Base-by-base conservation (phyloP, 495 filamentous ascomycete genomes). In the Cladorrhinum samala region DNA sequence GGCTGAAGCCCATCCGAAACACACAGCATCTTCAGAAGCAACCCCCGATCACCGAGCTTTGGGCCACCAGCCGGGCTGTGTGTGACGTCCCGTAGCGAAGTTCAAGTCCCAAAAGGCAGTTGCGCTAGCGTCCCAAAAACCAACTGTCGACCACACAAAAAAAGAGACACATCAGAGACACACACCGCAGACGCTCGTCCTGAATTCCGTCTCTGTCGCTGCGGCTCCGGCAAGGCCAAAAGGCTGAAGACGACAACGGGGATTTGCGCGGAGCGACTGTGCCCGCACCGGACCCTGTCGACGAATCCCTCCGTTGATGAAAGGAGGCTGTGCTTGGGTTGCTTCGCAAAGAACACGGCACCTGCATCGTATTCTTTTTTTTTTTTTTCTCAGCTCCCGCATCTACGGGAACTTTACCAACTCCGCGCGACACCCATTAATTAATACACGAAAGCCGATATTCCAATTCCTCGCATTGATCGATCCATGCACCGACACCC, bases 271-370 rank as follows among this genome's bases (percentile, higher is more conserved):
- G 11, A 33, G 11, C 27, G 6, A 11, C 11, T 33, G 27, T 33
- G 27, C 27, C 25, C 17, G 14, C 9, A n/a, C 45, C 17, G 45
- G 30, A 20, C 45, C 53, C 46, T 37, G 46, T 48, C 20, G 13
- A 25, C 53, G 50, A 48, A 52, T 55, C 53, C 47, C 52, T 37
- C 50, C 16, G 27, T 41, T 50, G 36, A 25, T 51, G 41, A 49
- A 55, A 58, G 56, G 56, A 58, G 56, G 56, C 56, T 58, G 56
- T 58, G 56, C 56, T 49, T 39, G 42, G 43, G 11, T 14, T 41
- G n/a, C 39, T 41, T 41, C 25, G 30, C 14, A 47, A 17, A 44
- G 41, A 48, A 58, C 56, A 58, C 51, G 56, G 52, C 55, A 30
- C 21, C 46, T 51, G 52, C 55, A 30, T 30, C 50, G 30, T 46